phyloP scores from a whole-genome alignment of 768 basidiomycete species.

The Tubosaeta sp. region DNA sequence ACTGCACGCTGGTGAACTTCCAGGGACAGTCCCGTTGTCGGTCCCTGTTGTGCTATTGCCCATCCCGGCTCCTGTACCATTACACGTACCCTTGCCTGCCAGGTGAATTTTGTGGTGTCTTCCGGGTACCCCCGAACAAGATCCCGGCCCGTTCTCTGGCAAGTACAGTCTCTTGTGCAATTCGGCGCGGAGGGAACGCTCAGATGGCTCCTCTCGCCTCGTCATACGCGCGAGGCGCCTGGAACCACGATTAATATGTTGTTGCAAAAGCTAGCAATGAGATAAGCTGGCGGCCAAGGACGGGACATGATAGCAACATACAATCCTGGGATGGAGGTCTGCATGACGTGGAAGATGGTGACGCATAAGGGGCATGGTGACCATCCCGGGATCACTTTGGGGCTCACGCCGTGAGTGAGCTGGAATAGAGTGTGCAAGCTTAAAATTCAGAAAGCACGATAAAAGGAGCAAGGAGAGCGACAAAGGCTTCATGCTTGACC shows the following conservation, averaged over 20 bases:
- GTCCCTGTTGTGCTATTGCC: constrained; percentile 5
- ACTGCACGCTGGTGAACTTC: constrained; percentile 10
- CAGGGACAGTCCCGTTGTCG: constrained; percentile 8
- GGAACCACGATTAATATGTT: constrained; percentile 62
- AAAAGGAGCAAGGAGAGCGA: constrained; percentile 48
- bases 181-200: constrained; percentile 41
- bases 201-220: constrained; percentile 49
- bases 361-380: constrained; percentile 43
- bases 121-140: constrained; percentile 4
- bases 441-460: constrained; percentile 44
- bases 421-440: constrained; percentile 31
- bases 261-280: constrained; percentile 53
- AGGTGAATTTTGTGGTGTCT: constrained; percentile 8
- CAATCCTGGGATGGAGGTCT: constrained; percentile 41
- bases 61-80: not conserved
- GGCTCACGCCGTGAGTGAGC: constrained; percentile 8
- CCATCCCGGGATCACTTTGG: constrained; percentile 23
- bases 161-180: constrained; percentile 41
- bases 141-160: constrained; percentile 27
- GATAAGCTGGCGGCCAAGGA: not conserved
- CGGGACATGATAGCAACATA: constrained; percentile 22
- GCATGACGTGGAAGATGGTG: constrained; percentile 23
- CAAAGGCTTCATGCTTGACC: constrained; percentile 47
- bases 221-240: constrained; percentile 68
- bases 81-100: constrained; percentile 3